Conservation (phyloP, 2,329 filamentous ascomycete species). For the Aspergillus unguis region DNA sequence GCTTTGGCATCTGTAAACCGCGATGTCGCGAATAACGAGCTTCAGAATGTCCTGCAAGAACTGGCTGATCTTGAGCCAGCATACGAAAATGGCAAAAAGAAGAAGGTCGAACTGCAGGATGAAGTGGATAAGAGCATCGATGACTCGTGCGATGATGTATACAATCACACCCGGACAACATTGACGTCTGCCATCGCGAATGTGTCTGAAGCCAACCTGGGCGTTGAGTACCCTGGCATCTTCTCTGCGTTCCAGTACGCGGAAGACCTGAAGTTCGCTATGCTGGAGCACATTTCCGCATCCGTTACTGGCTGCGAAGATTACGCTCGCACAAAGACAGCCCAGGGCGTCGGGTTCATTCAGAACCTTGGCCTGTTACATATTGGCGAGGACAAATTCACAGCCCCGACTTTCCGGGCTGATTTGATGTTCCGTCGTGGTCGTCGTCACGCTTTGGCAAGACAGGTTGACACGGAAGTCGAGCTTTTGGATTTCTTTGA, state of each 20-base stretch:
- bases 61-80: conserved; percentile 79
- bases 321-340: conserved; percentile 72
- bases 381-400: conserved; percentile 75
- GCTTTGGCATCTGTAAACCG: conserved; percentile 80
- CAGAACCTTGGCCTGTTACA: conserved; percentile 85
- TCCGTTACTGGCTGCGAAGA: conserved; percentile 80
- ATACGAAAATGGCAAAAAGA: conserved; percentile 78
- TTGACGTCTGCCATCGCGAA: conserved; percentile 72
- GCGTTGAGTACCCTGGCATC: conserved; percentile 81
- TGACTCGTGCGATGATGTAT: conserved; percentile 78
- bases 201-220: conserved; percentile 72
- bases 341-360: conserved; percentile 78
- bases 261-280: conserved; percentile 86
- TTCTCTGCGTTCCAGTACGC: conserved; percentile 86
- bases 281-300: conserved; percentile 80
- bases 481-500: conserved; percentile 95
- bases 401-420: conserved; percentile 80
- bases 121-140: conserved; percentile 80
- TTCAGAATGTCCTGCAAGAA: conserved; percentile 77
- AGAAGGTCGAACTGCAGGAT: conserved; percentile 74
- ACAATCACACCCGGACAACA: conserved; percentile 73
- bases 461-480: conserved; percentile 81
- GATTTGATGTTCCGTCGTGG: conserved; percentile 87
- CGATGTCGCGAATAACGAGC: conserved; percentile 79
- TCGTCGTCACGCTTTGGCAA: conserved; percentile 73